phyloP scores from a whole-genome alignment of 2,329 filamentous ascomycete species.

The Mycogone perniciosa region DNA sequence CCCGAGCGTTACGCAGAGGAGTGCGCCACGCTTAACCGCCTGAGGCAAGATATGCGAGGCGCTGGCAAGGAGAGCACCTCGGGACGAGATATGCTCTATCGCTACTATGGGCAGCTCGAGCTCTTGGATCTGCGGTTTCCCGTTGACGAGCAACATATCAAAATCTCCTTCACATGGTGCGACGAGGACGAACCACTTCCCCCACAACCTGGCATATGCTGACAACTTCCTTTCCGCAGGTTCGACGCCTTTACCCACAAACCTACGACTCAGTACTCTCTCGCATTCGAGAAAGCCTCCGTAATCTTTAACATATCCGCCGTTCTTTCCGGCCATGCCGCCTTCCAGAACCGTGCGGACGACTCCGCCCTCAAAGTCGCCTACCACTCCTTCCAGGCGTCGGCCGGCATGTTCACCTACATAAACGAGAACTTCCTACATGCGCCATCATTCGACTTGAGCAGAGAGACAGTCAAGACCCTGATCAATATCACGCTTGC shows the following conservation, averaged over 20 bases:
- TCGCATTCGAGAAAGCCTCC: slow-evolving; percentile 96
- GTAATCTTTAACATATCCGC: slow-evolving; percentile 99
- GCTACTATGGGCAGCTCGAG: slow-evolving; percentile 97
- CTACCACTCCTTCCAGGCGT: slow-evolving; percentile 96
- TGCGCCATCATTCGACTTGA: slow-evolving; percentile 92
- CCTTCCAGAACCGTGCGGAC: slow-evolving; percentile 84
- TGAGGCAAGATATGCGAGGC: slow-evolving; percentile 97
- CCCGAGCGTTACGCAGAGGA: slow-evolving; percentile 94
- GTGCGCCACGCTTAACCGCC: slow-evolving; percentile 85
- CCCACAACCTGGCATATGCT: slow-evolving; percentile 7
- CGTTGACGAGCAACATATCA: slow-evolving; percentile 97
- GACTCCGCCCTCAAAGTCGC: slow-evolving; percentile 91
- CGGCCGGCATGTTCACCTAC: slow-evolving; percentile 98
- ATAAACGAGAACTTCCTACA: slow-evolving; percentile 99
- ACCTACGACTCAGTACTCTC: slow-evolving; percentile 89
- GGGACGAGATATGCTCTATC: slow-evolving; percentile 85
- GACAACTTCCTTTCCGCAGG: slow-evolving; percentile 45
- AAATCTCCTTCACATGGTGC: slow-evolving; percentile 97
- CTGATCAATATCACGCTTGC: slow-evolving; percentile 89
- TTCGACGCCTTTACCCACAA: slow-evolving; percentile 99
- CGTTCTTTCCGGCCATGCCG: slow-evolving; percentile 91
- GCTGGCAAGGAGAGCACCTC: slow-evolving; percentile 94
- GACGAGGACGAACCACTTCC: background rate
- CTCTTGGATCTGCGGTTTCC: slow-evolving; percentile 90
- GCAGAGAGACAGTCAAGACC: slow-evolving; percentile 90